Conservation (phyloP, 768 basidiomycete species). For the Bullera alba region DNA sequence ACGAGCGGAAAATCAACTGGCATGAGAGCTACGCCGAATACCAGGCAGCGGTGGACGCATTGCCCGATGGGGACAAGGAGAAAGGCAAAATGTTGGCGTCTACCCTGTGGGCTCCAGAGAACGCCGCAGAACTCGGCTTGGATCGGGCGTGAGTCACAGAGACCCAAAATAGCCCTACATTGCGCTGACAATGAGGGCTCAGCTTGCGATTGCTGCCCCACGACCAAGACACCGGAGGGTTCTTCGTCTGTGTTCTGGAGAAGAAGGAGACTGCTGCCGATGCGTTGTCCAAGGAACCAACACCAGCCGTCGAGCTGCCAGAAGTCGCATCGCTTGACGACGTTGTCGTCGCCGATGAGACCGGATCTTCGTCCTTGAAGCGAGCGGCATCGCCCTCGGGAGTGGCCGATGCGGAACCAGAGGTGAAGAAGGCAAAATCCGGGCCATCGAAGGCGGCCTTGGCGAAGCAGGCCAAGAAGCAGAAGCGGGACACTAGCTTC, state of each 20-base stretch:
- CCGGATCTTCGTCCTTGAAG: conserved; percentile 20
- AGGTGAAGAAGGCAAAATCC: conserved; percentile 1
- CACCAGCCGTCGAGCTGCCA: background rate
- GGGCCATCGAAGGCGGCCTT: conserved; percentile 1
- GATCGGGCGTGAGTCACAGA: conserved; percentile 32
- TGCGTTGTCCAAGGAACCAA: background rate
- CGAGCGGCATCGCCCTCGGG: conserved; percentile 33
- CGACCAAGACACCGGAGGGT: conserved; percentile 91
- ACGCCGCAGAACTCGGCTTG: conserved; percentile 58
- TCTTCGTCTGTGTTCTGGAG: conserved; percentile 84
- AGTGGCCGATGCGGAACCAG: background rate
- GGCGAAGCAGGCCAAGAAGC: conserved; percentile 18
- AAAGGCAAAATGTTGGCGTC: conserved; percentile 38
- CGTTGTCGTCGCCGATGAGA: background rate
- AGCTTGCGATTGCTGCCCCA: conserved; percentile 91
- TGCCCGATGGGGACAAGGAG: conserved; percentile 58
- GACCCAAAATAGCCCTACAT: no score
- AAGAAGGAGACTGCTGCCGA: conserved; percentile 20
- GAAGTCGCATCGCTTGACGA: background rate
- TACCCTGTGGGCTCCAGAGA: conserved; percentile 72
- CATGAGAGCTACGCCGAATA: conserved; percentile 57
- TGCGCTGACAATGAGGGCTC: background rate
- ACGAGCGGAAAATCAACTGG: conserved; percentile 14
- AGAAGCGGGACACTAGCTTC: conserved; percentile 51
- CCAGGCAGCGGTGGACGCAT: conserved; percentile 49